A percentile compares a stretch with the other conserved stretches of the same genome.
These are phyloP conservation scores for Kwoniella sp. DNA, from an alignment of 768 basidiomycete species.

Conservation along the genomic window DNA sequence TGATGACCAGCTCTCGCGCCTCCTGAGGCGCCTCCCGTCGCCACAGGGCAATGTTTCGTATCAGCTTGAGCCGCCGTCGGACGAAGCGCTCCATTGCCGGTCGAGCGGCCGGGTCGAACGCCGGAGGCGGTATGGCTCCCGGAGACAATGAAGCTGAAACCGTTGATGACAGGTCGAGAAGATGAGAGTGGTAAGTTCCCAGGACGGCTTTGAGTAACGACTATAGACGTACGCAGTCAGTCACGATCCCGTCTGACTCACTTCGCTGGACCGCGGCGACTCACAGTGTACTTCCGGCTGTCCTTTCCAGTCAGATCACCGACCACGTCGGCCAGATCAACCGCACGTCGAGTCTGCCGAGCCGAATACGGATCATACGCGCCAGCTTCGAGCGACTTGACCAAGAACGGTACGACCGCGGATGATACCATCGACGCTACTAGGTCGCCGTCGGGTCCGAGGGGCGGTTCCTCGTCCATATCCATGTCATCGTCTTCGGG, in stretches of 20 bases:
- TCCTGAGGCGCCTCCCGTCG: conserved; percentile 64
- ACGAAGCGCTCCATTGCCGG: conserved; percentile 69
- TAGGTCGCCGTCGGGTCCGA: conserved; percentile 80
- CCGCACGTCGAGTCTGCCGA: conserved; percentile 58
- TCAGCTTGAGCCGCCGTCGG: conserved; percentile 63
- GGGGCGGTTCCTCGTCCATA: conserved; percentile 56
- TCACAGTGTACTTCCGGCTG: conserved; percentile 52
- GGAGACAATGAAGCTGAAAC: conserved; percentile 22
- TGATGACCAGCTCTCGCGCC: conserved; percentile 58
- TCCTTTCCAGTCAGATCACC: conserved; percentile 67
- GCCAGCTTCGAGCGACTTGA: conserved; percentile 70
- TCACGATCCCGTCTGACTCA: too few species aligned
- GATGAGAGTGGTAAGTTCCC: conserved; percentile 56
- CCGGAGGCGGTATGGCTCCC: conserved; percentile 46
- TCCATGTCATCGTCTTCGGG: conserved; percentile 47
- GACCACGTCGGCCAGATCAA: conserved; percentile 75
- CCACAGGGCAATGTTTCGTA: conserved; percentile 71
- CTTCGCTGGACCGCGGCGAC: conserved; percentile 6
- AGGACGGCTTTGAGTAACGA: conserved; percentile 58
- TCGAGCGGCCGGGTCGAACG: conserved; percentile 73
- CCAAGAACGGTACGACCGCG: conserved; percentile 68
- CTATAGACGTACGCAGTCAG: too few species aligned
- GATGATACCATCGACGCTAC: conserved; percentile 84
- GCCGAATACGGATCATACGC: conserved; percentile 77
- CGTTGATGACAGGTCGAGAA: conserved; percentile 47